phyloP scores from a whole-genome alignment of 2,329 filamentous ascomycete species.

The Fusarium dlaminii region DNA sequence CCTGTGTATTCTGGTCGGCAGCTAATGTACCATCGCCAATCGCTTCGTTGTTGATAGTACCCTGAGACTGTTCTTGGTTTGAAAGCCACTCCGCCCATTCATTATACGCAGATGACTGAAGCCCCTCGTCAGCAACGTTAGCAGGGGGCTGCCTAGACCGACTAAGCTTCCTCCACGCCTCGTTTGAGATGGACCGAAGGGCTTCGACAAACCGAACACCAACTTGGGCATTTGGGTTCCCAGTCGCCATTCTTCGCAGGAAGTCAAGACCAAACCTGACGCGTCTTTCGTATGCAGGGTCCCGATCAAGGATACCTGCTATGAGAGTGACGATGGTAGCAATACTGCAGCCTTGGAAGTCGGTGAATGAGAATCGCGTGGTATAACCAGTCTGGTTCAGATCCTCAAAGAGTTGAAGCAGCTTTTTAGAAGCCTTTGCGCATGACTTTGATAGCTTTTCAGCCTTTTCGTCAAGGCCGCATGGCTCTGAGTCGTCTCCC shows the following conservation, averaged over 20 bases:
- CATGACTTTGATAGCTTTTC: background rate
- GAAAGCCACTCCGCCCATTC: background rate
- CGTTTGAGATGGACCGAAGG: background rate
- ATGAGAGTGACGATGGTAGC: background rate
- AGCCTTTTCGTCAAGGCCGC: background rate
- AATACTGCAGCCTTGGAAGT: background rate
- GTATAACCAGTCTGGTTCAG: background rate
- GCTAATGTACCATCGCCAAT: rapidly evolving
- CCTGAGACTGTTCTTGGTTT: background rate
- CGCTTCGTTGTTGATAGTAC: rapidly evolving
- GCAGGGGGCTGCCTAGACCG: background rate
- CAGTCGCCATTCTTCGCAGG: background rate
- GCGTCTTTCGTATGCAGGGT: background rate
- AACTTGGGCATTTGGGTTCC: background rate
- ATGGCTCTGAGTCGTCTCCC: background rate
- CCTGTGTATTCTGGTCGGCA: background rate
- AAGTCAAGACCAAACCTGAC: background rate
- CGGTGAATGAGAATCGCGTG: background rate
- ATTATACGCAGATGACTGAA: background rate
- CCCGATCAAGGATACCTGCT: background rate
- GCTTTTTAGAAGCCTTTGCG: background rate
- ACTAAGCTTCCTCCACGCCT: background rate
- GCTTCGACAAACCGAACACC: background rate
- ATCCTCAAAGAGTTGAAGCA: background rate
- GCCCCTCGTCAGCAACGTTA: background rate